Conservation (phyloP, 305 asterid species). For the Solanum hybrid region DNA sequence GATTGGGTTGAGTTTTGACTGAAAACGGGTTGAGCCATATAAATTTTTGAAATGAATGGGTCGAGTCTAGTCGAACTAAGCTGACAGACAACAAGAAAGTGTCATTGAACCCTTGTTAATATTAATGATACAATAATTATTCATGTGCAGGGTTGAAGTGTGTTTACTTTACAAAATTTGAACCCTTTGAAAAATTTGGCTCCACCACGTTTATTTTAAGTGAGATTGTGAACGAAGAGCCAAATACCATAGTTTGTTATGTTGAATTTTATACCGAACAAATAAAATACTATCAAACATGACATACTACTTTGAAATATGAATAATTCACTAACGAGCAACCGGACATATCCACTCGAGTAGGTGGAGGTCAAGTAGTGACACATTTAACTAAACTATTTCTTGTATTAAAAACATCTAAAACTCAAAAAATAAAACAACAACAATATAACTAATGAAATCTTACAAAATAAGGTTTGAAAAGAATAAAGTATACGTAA, state of each 20-base stretch:
- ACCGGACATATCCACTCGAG: not conserved
- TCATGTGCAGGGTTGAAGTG: not conserved
- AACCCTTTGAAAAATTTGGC: not conserved
- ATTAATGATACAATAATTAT: not conserved
- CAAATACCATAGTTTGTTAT: not conserved
- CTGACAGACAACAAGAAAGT: not conserved
- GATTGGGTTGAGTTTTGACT: not conserved
- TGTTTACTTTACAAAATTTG: not conserved
- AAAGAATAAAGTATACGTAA: too few relatives aligned
- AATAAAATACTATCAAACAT: not conserved
- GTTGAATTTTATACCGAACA: not conserved
- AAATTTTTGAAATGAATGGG: not conserved
- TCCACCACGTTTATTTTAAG: not conserved
- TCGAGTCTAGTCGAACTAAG: not conserved
- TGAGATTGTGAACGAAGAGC: fast-evolving
- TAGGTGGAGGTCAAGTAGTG: not conserved
- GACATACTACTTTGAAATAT: not conserved
- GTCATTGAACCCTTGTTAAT: not conserved
- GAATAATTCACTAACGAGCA: not conserved
- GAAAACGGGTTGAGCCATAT: not conserved
- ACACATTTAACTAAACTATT: not conserved
- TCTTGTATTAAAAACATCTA: not conserved
- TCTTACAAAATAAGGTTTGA: fast-evolving
- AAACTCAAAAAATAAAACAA: not conserved
- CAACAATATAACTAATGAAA: too few relatives aligned